phyloP scores from a whole-genome alignment of 495 filamentous ascomycete species.

The Jackrogersella multiformis region DNA sequence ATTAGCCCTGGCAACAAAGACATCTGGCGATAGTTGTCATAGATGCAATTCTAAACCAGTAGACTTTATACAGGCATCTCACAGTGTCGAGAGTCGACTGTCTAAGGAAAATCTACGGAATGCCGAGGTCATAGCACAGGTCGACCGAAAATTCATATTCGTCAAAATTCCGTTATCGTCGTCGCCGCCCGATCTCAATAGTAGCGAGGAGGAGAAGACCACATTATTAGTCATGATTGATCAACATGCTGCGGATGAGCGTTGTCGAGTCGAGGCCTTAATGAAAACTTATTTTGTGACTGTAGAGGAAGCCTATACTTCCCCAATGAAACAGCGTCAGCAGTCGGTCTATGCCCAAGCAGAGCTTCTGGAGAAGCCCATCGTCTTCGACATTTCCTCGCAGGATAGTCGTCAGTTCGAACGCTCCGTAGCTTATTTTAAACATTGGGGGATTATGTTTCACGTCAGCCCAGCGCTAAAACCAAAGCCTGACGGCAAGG shows the following conservation, averaged over 20 bases:
- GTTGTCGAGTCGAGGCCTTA: conserved; percentile 80
- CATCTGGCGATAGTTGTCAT: conserved; percentile 19
- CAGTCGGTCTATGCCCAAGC: conserved; percentile 27
- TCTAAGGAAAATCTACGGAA: conserved; percentile 69
- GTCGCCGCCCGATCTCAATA: background rate
- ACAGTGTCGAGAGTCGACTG: conserved; percentile 62
- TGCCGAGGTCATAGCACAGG: conserved; percentile 78
- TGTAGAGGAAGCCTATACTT: background rate
- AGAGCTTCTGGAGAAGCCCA: conserved; percentile 56
- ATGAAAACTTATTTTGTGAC: conserved; percentile 52
- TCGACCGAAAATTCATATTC: conserved; percentile 91
- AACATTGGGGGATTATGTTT: conserved; percentile 77
- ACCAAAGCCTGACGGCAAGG: background rate
- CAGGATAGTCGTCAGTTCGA: conserved; percentile 67
- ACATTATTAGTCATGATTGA: conserved; percentile 79
- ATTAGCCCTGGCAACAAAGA: conserved; percentile 43
- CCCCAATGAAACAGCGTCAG: conserved; percentile 16
- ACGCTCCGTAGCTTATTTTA: conserved; percentile 65
- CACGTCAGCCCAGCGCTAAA: conserved; percentile 37
- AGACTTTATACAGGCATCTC: conserved; percentile 27
- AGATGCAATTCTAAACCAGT: conserved; percentile 37
- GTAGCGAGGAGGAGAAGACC: background rate
- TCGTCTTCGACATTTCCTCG: conserved; percentile 68
- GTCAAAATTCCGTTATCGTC: conserved; percentile 58
- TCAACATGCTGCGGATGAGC: conserved; percentile 94